Evolutionary conservation across 1,139 yeast species (phyloP).

Genomic region (Geotrichum carabidarum): DNA sequence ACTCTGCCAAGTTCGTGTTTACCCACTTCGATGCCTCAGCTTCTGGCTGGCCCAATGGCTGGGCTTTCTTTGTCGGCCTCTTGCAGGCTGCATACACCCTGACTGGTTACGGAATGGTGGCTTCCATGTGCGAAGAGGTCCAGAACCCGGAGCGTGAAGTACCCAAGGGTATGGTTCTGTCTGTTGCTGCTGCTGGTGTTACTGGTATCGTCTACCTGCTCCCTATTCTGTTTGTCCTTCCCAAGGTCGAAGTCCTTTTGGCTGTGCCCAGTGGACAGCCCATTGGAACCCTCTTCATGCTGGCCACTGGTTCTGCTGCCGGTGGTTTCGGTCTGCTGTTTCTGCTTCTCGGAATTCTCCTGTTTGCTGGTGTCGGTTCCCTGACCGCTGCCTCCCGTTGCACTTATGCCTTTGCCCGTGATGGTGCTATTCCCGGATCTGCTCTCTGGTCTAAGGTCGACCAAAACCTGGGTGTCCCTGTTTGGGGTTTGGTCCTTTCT

Average conservation of each 20-base stretch:
- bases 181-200: constrained; percentile 58
- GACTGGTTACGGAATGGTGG: constrained; percentile 78
- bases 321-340: constrained; percentile 21
- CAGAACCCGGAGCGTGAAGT: constrained; percentile 67
- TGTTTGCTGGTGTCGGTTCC: constrained; percentile 26
- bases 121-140: constrained; percentile 79
- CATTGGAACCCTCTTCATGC: constrained; percentile 44
- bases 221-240: constrained; percentile 70
- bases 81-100: constrained; percentile 75
- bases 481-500: constrained; percentile 63
- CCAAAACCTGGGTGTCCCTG: constrained; percentile 56
- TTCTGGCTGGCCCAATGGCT: constrained; percentile 27
- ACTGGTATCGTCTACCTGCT: constrained; percentile 68
- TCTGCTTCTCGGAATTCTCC: constrained; percentile 49
- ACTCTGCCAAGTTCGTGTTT: constrained; percentile 25
- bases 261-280: constrained; percentile 55
- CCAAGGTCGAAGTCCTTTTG: constrained; percentile 45
- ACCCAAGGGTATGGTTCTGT: constrained; percentile 65
- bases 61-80: constrained; percentile 48
- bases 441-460: constrained; percentile 63
- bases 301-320: constrained; percentile 69
- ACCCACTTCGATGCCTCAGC: constrained; percentile 28
- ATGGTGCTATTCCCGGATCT: constrained; percentile 69
- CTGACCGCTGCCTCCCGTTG: constrained; percentile 77
- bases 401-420: constrained; percentile 78